phyloP scores from a whole-genome alignment of 495 filamentous ascomycete genomes.

The Cudoniella acicularis region DNA sequence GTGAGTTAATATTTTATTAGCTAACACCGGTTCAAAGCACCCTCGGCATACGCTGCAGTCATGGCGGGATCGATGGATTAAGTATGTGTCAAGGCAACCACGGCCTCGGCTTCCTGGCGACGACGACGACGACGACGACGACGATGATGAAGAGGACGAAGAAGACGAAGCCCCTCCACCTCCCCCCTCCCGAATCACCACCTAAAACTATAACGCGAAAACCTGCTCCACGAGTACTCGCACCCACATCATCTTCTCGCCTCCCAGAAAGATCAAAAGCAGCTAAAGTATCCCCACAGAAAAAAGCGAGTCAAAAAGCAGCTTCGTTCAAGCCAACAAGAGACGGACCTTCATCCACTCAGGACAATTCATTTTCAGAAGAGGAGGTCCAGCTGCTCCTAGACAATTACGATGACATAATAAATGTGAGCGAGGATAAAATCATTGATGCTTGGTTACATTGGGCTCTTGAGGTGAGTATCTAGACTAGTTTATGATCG shows the following conservation, averaged over 20 bases:
- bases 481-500: background rate
- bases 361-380: conserved; percentile 15
- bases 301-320: background rate
- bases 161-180: background rate
- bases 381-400: conserved; percentile 13
- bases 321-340: background rate
- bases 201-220: background rate
- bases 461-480: conserved; percentile 13
- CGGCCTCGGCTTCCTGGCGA: conserved; percentile 20
- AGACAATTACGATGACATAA: conserved; percentile 15
- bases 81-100: conserved; percentile 36
- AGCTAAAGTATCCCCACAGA: background rate
- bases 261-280: too few relatives aligned
- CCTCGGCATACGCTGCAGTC: conserved; percentile 66
- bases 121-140: background rate
- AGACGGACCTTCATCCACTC: background rate
- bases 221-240: background rate
- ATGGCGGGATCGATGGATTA: conserved; percentile 67
- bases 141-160: conserved; percentile 18
- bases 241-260: too few relatives aligned
- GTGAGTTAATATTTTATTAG: background rate
- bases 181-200: background rate
- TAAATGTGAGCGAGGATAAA: conserved; percentile 15
- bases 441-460: conserved; percentile 20
- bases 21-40: conserved; percentile 40